phyloP scores from a whole-genome alignment of 1,284 basidiomycete species.

The Trametes versicolor region DNA sequence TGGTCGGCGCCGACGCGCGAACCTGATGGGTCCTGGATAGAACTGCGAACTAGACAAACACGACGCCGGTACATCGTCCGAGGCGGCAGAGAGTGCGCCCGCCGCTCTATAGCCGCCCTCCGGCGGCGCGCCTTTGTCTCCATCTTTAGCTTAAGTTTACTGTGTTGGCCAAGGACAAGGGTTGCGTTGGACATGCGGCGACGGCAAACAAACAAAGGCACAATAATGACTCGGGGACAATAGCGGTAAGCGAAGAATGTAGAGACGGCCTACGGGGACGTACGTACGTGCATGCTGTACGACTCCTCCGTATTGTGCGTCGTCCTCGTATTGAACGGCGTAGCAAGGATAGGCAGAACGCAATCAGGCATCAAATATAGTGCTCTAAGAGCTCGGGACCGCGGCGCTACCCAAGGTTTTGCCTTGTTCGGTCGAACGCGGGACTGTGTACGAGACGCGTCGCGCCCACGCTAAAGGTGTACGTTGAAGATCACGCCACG shows the following conservation, averaged over 20 bases:
- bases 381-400: too few relatives aligned
- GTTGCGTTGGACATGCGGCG: neutral
- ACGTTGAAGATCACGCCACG: neutral
- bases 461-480: too few relatives aligned
- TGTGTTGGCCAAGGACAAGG: too few relatives aligned
- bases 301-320: too few relatives aligned
- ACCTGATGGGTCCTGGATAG: neutral
- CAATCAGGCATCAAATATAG: neutral
- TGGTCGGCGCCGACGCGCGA: neutral
- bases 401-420: neutral
- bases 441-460: neutral
- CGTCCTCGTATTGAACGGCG: neutral
- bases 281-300: neutral
- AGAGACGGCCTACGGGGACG: neutral
- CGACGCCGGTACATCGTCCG: neutral
- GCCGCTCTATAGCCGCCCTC: conserved; percentile 2
- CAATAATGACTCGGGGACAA: neutral
- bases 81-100: neutral
- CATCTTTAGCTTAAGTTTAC: too few relatives aligned
- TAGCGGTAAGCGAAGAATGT: neutral
- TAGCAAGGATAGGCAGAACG: neutral
- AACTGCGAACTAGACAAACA: neutral
- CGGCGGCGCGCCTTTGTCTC: neutral
- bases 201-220: neutral
- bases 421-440: neutral